Evolutionary conservation across 1,284 basidiomycete genomes (phyloP).

Genomic region (Erythrobasidium hasegawianum): DNA sequence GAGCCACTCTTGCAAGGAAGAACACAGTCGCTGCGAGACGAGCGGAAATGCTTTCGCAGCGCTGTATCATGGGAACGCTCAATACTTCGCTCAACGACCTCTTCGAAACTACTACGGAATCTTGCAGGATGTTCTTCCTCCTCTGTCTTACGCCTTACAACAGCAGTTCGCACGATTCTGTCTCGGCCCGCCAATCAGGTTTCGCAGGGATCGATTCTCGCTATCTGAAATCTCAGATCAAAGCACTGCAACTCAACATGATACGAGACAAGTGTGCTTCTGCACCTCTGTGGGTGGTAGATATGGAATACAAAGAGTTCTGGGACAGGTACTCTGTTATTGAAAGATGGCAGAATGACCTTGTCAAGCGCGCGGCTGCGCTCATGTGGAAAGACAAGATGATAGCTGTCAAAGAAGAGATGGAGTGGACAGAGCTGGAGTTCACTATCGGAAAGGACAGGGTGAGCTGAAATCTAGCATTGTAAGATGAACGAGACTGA

Average conservation of each 20-base stretch:
- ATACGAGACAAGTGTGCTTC: constrained; percentile 59
- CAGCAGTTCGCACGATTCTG: constrained; percentile 67
- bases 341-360: constrained; percentile 58
- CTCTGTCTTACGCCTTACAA: constrained; percentile 17
- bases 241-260: constrained; percentile 73
- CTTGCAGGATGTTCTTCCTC: constrained; percentile 46
- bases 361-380: constrained; percentile 50
- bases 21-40: constrained; percentile 12
- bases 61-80: constrained; percentile 85
- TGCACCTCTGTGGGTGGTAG: constrained; percentile 47
- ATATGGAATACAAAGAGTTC: constrained; percentile 82
- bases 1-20: constrained; percentile 2
- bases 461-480: constrained; percentile 52
- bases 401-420: constrained; percentile 56
- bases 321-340: constrained; percentile 66
- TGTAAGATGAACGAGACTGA: not conserved
- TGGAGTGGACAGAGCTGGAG: constrained; percentile 67
- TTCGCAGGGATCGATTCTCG: constrained; percentile 87
- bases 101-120: constrained; percentile 83
- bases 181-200: constrained; percentile 89
- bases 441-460: constrained; percentile 75
- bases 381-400: constrained; percentile 50
- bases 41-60: constrained; percentile 41
- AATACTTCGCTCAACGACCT: constrained; percentile 74
- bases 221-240: constrained; percentile 85